Percentiles rank a stretch among this genome's conserved stretches.
phyloP scores from a whole-genome alignment of 2,329 filamentous ascomycete species.

The Fusarium sp. region DNA sequence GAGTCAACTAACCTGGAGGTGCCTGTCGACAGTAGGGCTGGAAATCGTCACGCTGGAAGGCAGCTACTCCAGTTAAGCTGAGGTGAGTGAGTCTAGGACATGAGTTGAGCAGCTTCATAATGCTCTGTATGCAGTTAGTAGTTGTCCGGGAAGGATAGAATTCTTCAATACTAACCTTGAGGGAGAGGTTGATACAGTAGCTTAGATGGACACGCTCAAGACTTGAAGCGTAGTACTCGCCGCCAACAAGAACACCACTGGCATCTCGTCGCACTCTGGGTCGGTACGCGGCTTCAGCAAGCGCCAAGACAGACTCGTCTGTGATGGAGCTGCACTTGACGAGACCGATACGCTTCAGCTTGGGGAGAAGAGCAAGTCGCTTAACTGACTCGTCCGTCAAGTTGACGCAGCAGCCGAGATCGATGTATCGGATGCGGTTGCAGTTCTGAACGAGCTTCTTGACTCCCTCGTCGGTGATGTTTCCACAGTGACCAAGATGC shows the following conservation, averaged over 20 bases:
- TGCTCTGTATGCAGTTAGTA: conserved; percentile 71
- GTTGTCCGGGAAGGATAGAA: neutral
- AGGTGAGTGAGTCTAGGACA: conserved; percentile 94
- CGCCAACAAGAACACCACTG: conserved; percentile 60
- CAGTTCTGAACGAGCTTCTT: conserved; percentile 85
- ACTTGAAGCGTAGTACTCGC: conserved; percentile 70
- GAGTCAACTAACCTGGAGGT: conserved; percentile 70
- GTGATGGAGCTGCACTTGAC: conserved; percentile 95
- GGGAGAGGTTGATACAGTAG: conserved; percentile 88
- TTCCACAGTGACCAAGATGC: conserved; percentile 91
- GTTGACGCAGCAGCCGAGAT: conserved; percentile 92
- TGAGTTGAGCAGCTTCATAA: conserved; percentile 87
- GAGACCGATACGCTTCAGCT: conserved; percentile 92
- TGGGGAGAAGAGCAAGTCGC: conserved; percentile 86
- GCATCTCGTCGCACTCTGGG: conserved; percentile 62
- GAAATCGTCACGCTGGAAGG: conserved; percentile 88
- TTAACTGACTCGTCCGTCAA: conserved; percentile 90
- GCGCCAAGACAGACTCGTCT: conserved; percentile 85
- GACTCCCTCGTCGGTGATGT: conserved; percentile 91
- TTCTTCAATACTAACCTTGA: conserved; percentile 70
- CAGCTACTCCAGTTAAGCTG: conserved; percentile 91
- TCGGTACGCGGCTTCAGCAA: conserved; percentile 77
- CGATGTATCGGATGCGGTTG: conserved; percentile 96
- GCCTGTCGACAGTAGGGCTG: conserved; percentile 88
- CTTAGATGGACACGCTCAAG: conserved; percentile 95